Evolutionary conservation across 75 land plant genomes (phyloP), one percentile per base, ranked within the genome.

Genomic region (Ceratopteris richardii): DNA sequence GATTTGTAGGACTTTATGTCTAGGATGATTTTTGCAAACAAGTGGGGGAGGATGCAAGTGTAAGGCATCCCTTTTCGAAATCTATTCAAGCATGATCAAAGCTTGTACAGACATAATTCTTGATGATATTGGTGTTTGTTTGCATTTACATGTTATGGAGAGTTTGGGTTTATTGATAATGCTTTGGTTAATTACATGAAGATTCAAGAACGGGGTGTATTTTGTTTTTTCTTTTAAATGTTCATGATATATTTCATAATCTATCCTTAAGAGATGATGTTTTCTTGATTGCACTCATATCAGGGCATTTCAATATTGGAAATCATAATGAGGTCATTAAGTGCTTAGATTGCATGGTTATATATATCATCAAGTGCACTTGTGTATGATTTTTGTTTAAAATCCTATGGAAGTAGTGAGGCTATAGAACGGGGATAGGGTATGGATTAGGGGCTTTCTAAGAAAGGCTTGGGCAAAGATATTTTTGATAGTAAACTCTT

Each of bases 1-100:
- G n/a, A n/a, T n/a, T n/a, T n/a, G n/a, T n/a, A n/a, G n/a, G n/a
- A n/a, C n/a, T n/a, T n/a, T n/a, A n/a, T n/a, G n/a, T n/a, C n/a
- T n/a, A n/a, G n/a, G n/a, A n/a, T n/a, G n/a, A n/a, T n/a, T n/a
- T n/a, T n/a, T n/a, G n/a, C n/a, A n/a, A n/a, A n/a, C n/a, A n/a
- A n/a, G n/a, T n/a, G n/a, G n/a, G n/a, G n/a, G n/a, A n/a, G n/a
- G 44, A 83, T 83, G 86, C 52, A 62, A 22, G 61, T 52, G 6
- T 50, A 24, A 25, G 80, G 70, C 17, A 24, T 69, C 21, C 39
- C 42, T 19, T 54, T 77, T 67, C 22, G 80, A 76, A 11, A 68
- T 70, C 51, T 41, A 73, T 23, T 74, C 73, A 18, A 72, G 74
- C 63, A 55, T 79, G 42, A 22, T 83, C 33, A 79, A 79, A n/a